These are phyloP conservation scores for Magnaporthiopsis incrustans DNA, from an alignment of 2,329 filamentous ascomycete species.

Conservation along the genomic window DNA sequence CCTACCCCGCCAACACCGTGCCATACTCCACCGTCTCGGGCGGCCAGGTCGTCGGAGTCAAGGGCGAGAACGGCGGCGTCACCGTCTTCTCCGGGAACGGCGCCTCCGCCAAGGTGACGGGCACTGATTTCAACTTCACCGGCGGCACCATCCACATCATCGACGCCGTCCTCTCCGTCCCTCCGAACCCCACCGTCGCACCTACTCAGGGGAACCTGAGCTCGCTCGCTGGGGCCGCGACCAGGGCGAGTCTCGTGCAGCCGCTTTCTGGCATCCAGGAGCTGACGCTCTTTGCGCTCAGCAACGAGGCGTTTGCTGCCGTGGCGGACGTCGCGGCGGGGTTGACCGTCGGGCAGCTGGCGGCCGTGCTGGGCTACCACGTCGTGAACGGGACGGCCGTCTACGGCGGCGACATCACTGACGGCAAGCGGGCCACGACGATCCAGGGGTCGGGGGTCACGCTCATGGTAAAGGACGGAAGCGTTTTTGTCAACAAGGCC, in stretches of 20 bases:
- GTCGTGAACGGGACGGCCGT: constrained; percentile 42
- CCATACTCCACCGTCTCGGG: constrained; percentile 50
- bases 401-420: constrained; percentile 40
- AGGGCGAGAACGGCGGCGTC: constrained; percentile 32
- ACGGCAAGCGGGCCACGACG: constrained; percentile 32
- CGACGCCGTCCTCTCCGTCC: constrained; percentile 43
- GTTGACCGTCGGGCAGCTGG: constrained; percentile 30
- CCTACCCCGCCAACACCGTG: constrained; percentile 35
- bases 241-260: constrained; percentile 26
- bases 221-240: constrained; percentile 26
- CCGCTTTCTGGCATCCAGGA: constrained; percentile 35
- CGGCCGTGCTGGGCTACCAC: constrained; percentile 46
- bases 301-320: constrained; percentile 40
- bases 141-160: constrained; percentile 45
- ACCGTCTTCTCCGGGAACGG: constrained; percentile 40
- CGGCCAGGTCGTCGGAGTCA: constrained; percentile 50
- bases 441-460: constrained; percentile 6
- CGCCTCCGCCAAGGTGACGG: not conserved
- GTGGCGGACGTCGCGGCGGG: constrained; percentile 35
- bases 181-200: constrained; percentile 18
- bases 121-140: constrained; percentile 22
- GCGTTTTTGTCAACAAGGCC: constrained; percentile 39
- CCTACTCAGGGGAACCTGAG: constrained; percentile 25
- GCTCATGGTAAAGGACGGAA: constrained; percentile 9
- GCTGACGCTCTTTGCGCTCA: constrained; percentile 48